Percentiles rank a stretch among this genome's conserved stretches.
phyloP scores from a whole-genome alignment of 2,329 filamentous ascomycete genomes.

The Aspergillus brunneoviolaceus region DNA sequence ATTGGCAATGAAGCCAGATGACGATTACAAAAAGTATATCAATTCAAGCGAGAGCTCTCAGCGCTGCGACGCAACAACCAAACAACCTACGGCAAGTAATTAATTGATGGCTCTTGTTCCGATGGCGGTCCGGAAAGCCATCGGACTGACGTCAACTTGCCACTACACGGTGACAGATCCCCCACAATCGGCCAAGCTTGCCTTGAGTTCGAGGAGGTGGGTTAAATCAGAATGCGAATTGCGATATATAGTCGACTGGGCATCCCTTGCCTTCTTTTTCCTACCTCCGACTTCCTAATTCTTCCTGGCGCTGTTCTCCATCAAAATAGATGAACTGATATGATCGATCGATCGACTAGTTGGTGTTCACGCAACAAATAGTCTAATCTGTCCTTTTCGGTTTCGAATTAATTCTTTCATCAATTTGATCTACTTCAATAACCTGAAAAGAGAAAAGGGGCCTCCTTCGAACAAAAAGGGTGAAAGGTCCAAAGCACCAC shows the following conservation, averaged over 20 bases:
- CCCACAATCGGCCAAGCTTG: slow-evolving; percentile 3
- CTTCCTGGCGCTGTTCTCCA: not conserved
- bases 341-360: not conserved
- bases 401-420: not conserved
- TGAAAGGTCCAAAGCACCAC: not conserved
- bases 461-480: not conserved
- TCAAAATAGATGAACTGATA: not conserved
- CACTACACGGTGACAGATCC: slow-evolving; percentile 6
- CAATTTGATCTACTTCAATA: not conserved
- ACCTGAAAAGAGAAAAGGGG: slow-evolving; percentile 1
- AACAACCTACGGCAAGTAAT: not conserved
- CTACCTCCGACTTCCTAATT: not conserved
- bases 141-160: slow-evolving; percentile 7
- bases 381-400: not conserved
- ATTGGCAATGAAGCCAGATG: not conserved
- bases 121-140: not conserved
- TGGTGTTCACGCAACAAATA: not conserved
- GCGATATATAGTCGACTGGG: not conserved
- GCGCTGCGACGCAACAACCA: not conserved
- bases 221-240: too few relatives aligned
- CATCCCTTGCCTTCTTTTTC: not conserved
- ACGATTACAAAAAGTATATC: not conserved
- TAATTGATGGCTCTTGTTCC: not conserved
- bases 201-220: too few relatives aligned
- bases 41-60: not conserved